These are phyloP conservation scores for Umbelopsis isabellina DNA, from an alignment of 192 early-diverging fungal species.

Conservation along the genomic window DNA sequence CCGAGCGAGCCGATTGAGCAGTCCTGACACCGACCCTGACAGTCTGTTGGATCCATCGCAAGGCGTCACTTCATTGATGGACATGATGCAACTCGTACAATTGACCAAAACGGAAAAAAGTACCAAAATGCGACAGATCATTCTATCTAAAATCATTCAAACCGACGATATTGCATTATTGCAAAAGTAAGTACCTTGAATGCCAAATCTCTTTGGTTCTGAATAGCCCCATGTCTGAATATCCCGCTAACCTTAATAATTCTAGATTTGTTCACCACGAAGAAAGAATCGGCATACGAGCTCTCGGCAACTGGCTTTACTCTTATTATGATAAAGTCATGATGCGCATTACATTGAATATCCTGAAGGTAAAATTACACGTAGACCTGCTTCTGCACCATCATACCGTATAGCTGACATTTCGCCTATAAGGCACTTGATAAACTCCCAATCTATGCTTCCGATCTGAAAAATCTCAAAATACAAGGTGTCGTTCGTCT, in stretches of 20 bases:
- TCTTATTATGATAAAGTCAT: slow-evolving; percentile 9
- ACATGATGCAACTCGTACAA: slow-evolving; percentile 17
- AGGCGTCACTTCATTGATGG: slow-evolving; percentile 16
- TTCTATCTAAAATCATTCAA: slow-evolving; percentile 1
- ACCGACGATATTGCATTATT: slow-evolving; percentile 13
- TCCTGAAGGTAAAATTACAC: background rate
- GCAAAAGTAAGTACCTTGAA: background rate
- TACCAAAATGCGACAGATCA: slow-evolving; percentile 1
- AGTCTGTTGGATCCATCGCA: slow-evolving; percentile 18
- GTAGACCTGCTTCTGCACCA: background rate
- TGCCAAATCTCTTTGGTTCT: background rate
- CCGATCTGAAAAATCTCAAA: background rate
- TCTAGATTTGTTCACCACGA: slow-evolving; percentile 10
- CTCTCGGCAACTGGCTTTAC: slow-evolving; percentile 16
- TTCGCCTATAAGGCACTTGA: background rate
- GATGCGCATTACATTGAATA: slow-evolving; percentile 13
- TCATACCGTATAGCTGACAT: background rate
- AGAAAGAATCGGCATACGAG: slow-evolving; percentile 4
- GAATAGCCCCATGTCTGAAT: background rate
- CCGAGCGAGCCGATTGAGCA: background rate
- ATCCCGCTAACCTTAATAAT: background rate
- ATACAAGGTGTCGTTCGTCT: slow-evolving; percentile 16
- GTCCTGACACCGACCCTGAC: slow-evolving; percentile 1
- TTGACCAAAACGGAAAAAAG: slow-evolving; percentile 17
- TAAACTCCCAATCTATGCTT: slow-evolving; percentile 1